These are phyloP conservation scores for Aspergillus pseudoviridinutans DNA, from an alignment of 2,329 filamentous ascomycete species.

Conservation along the genomic window DNA sequence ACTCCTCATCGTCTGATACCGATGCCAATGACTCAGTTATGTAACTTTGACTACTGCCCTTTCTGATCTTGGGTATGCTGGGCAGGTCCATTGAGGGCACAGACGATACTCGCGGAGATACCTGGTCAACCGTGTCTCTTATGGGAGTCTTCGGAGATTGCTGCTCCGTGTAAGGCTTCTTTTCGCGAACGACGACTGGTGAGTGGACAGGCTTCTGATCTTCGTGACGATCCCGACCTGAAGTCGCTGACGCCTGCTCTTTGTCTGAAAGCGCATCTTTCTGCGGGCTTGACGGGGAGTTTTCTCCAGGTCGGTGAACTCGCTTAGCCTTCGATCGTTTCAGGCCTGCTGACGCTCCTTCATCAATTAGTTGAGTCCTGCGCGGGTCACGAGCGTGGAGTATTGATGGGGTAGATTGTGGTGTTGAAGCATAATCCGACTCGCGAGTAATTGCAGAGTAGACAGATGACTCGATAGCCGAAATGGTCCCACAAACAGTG, in stretches of 20 bases:
- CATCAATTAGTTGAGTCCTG: slow-evolving; percentile 22
- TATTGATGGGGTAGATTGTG: slow-evolving; percentile 24
- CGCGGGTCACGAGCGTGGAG: slow-evolving; percentile 29
- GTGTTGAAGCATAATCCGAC: slow-evolving; percentile 28
- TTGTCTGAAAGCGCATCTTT: slow-evolving; percentile 10
- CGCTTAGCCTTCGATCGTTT: slow-evolving; percentile 41
- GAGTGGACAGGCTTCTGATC: slow-evolving; percentile 2
- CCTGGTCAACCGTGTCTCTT: slow-evolving; percentile 24
- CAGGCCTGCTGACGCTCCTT: slow-evolving; percentile 30
- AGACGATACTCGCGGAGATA: slow-evolving; percentile 42
- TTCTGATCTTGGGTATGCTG: slow-evolving; percentile 41
- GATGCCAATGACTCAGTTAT: slow-evolving; percentile 20
- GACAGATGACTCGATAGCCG: slow-evolving; percentile 25
- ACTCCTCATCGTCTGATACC: slow-evolving; percentile 28
- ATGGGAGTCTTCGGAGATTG: slow-evolving; percentile 22
- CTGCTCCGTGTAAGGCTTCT: slow-evolving; percentile 15
- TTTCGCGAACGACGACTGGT: slow-evolving; percentile 7
- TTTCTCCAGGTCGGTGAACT: slow-evolving; percentile 36
- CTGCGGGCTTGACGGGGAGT: slow-evolving; percentile 23
- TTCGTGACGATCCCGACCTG: slow-evolving; percentile 8
- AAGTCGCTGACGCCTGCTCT: slow-evolving; percentile 4
- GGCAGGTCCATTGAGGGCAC: slow-evolving; percentile 45
- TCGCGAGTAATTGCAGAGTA: slow-evolving; percentile 30
- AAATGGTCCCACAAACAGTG: slow-evolving; percentile 23
- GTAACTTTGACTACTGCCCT: slow-evolving; percentile 33